Percentiles rank a stretch among this genome's conserved stretches.
Evolutionary conservation across 2,329 filamentous ascomycete genomes (phyloP).

Genomic region (Phyllosticta citriasiana): DNA sequence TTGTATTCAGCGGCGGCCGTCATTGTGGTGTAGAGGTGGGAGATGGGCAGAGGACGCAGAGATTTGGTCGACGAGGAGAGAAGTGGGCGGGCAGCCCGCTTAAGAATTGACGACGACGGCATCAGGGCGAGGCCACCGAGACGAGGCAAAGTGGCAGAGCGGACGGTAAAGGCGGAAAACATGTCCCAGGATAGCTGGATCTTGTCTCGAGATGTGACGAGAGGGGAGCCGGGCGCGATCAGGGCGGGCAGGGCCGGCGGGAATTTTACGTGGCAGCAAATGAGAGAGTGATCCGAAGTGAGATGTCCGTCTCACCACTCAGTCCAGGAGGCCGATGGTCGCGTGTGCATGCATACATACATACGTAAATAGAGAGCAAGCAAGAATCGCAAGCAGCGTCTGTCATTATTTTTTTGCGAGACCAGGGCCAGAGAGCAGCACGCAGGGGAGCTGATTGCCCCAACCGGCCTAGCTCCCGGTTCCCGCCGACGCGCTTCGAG

Average conservation of each 20-base stretch:
- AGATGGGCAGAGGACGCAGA: neutral
- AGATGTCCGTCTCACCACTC: neutral
- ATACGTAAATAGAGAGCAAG: too few species aligned
- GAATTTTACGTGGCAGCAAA: neutral
- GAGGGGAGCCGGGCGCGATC: constrained; percentile 9
- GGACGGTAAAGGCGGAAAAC: constrained; percentile 7
- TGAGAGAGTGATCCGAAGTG: neutral
- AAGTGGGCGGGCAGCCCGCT: neutral
- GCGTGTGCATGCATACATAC: neutral
- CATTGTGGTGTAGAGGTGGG: neutral
- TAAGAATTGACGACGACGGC: constrained; percentile 3
- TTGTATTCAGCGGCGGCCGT: neutral
- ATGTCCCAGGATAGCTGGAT: constrained; percentile 4
- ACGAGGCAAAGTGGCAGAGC: constrained; percentile 2
- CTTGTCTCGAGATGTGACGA: constrained; percentile 1
- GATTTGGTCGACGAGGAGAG: constrained; percentile 1
- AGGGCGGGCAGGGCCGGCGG: constrained; percentile 2
- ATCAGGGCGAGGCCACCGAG: constrained; percentile 5
- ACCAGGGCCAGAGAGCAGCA: neutral
- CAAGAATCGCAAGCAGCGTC: too few species aligned
- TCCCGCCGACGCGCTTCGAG: neutral
- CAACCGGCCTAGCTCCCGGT: neutral
- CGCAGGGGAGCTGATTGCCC: neutral
- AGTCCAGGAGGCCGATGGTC: neutral
- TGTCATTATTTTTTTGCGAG: too few species aligned